These are phyloP conservation scores for Tripterygium wilfordii DNA, from an alignment of 177 flowering plant genomes.

Conservation along the genomic window DNA sequence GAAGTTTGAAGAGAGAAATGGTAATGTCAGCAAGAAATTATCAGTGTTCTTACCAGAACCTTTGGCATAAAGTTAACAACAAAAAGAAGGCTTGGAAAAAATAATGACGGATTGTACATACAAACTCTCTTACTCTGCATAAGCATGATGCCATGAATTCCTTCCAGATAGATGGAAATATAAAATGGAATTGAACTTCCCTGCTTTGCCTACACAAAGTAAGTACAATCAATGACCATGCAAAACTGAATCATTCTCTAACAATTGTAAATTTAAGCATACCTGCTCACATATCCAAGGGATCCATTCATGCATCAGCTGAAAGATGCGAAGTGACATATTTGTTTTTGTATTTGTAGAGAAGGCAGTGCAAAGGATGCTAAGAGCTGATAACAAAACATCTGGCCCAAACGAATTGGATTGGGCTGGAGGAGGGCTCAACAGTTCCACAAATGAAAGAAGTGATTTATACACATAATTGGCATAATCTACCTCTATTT, in stretches of 20 bases:
- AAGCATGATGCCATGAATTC: slow-evolving; percentile 57
- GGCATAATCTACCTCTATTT: slow-evolving; percentile 40
- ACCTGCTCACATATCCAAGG: slow-evolving; percentile 86
- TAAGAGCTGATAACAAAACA: slow-evolving; percentile 60
- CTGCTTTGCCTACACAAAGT: slow-evolving; percentile 49
- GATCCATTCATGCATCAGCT: slow-evolving; percentile 58
- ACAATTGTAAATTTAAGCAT: no score
- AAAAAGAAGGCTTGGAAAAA: slow-evolving; percentile 2
- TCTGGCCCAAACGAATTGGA: slow-evolving; percentile 35
- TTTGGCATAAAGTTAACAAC: no score
- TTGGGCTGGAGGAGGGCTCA: slow-evolving; percentile 35
- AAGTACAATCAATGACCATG: slow-evolving; percentile 6
- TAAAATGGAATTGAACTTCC: slow-evolving; percentile 38
- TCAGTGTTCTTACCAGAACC: no score
- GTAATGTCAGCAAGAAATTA: no score
- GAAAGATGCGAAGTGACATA: slow-evolving; percentile 39
- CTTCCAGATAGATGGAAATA: slow-evolving; percentile 70
- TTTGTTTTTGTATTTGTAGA: slow-evolving; percentile 38
- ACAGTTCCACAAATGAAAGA: slow-evolving; percentile 39
- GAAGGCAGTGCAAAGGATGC: slow-evolving; percentile 73
- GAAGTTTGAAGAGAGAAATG: no score
- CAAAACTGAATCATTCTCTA: no score
- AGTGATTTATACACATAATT: slow-evolving; percentile 37
- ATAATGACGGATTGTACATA: no score
- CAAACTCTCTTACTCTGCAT: slow-evolving; percentile 54